These are phyloP conservation scores for Meira miltonrushii DNA, from an alignment of 1,284 basidiomycete species.

Conservation along the genomic window DNA sequence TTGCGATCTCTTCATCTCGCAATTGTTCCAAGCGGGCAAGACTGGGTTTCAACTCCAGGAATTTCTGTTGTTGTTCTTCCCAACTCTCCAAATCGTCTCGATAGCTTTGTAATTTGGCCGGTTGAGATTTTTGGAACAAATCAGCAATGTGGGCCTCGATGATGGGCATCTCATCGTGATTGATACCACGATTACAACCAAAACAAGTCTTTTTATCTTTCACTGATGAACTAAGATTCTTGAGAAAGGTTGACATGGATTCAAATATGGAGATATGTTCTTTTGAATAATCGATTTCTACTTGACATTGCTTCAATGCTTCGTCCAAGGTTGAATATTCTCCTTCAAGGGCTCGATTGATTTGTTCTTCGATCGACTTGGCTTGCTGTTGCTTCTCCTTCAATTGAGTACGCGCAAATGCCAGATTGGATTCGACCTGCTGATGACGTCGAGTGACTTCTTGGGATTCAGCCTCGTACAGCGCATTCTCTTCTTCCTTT, in stretches of 20 bases:
- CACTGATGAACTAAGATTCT: slow-evolving; percentile 62
- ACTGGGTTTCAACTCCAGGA: slow-evolving; percentile 60
- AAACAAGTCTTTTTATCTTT: slow-evolving; percentile 67
- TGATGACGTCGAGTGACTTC: slow-evolving; percentile 27
- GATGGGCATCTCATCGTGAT: slow-evolving; percentile 58
- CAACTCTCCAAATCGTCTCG: slow-evolving; percentile 60
- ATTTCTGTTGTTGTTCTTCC: slow-evolving; percentile 60
- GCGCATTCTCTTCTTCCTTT: slow-evolving; percentile 28
- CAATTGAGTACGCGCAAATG: slow-evolving; percentile 56
- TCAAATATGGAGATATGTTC: slow-evolving; percentile 48
- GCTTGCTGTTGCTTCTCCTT: slow-evolving; percentile 58
- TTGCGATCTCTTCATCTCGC: slow-evolving; percentile 38
- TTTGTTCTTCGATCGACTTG: slow-evolving; percentile 60
- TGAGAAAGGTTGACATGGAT: slow-evolving; percentile 59
- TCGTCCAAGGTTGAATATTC: slow-evolving; percentile 57
- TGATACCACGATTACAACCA: slow-evolving; percentile 69
- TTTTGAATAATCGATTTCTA: slow-evolving; percentile 55
- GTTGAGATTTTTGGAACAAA: slow-evolving; percentile 40
- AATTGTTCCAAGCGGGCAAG: slow-evolving; percentile 28
- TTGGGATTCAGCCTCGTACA: slow-evolving; percentile 22
- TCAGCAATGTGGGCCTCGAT: slow-evolving; percentile 49
- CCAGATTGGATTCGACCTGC: slow-evolving; percentile 34
- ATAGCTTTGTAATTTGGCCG: slow-evolving; percentile 3
- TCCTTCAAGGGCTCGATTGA: slow-evolving; percentile 56
- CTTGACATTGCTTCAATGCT: slow-evolving; percentile 61